These are phyloP conservation scores for Gamarada debralockiae DNA, from an alignment of 495 filamentous ascomycete species.

Conservation along the genomic window DNA sequence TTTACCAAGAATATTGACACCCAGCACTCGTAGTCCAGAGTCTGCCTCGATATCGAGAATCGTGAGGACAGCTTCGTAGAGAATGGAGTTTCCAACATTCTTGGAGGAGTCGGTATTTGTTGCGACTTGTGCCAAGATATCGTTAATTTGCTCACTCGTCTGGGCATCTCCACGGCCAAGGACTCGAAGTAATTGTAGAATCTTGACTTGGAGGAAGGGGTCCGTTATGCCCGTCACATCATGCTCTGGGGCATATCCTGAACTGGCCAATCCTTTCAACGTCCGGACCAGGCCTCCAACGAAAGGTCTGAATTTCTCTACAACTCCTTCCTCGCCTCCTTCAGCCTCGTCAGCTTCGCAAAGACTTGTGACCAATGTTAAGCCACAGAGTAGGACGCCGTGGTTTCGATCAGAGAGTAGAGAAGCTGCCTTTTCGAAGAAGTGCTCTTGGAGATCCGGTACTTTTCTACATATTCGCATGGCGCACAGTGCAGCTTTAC, in stretches of 20 bases:
- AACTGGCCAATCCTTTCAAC: constrained; percentile 85
- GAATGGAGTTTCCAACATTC: constrained; percentile 96
- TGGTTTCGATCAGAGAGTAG: constrained; percentile 91
- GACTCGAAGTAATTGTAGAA: constrained; percentile 78
- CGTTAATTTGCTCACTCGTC: constrained; percentile 96
- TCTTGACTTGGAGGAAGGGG: constrained; percentile 98
- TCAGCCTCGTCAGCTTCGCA: constrained; percentile 92
- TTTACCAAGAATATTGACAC: constrained; percentile 97
- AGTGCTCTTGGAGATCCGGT: constrained; percentile 95
- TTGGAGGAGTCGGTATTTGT: constrained; percentile 98
- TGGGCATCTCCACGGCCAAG: constrained; percentile 82
- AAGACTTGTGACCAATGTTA: constrained; percentile 87
- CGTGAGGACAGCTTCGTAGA: constrained; percentile 95
- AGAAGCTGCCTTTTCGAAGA: constrained; percentile 85
- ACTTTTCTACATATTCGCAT: constrained; percentile 99
- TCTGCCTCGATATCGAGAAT: constrained; percentile 98
- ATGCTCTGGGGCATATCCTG: constrained; percentile 96
- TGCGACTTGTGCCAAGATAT: constrained; percentile 95
- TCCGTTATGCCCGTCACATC: constrained; percentile 98
- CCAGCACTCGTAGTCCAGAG: constrained; percentile 85
- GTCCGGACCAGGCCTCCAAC: constrained; percentile 77
- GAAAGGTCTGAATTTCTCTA: constrained; percentile 85
- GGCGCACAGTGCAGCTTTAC: constrained; percentile 98
- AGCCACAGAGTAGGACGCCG: constrained; percentile 85
- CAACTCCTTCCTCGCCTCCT: constrained; percentile 76